A percentile compares a stretch with the other conserved stretches of the same genome.
phyloP scores from a whole-genome alignment of 306 rosid genomes.

The Myrica gale region DNA sequence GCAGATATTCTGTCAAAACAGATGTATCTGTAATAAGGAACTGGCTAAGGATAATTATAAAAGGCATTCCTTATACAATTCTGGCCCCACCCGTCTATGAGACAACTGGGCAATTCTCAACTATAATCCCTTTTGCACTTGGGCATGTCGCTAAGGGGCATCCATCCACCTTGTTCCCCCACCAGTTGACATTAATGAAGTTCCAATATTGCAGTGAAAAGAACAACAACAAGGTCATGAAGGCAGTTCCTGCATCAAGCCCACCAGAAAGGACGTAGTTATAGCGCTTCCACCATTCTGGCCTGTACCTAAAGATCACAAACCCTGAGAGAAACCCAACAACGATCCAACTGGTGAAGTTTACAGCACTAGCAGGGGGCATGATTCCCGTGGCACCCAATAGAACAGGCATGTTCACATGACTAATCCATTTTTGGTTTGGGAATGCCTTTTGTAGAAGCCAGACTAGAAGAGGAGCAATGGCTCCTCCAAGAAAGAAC shows the following conservation, averaged over 20 bases:
- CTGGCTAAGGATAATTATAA: too few species aligned
- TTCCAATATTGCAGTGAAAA: constrained; percentile 36
- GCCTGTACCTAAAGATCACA: constrained; percentile 42
- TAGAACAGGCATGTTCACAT: constrained; percentile 64
- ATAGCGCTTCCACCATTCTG: constrained; percentile 58
- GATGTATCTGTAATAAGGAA: too few species aligned
- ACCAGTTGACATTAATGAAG: constrained; percentile 41
- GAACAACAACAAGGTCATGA: constrained; percentile 61
- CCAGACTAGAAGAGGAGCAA: constrained; percentile 71
- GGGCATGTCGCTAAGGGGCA: constrained; percentile 81
- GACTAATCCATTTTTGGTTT: constrained; percentile 46
- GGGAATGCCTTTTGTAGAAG: constrained; percentile 64
- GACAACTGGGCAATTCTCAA: constrained; percentile 45
- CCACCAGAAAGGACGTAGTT: constrained; percentile 75
- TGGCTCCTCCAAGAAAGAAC: constrained; percentile 73
- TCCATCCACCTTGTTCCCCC: constrained; percentile 62
- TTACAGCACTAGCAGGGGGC: constrained; percentile 76
- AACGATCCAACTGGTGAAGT: constrained; percentile 70
- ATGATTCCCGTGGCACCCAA: constrained; percentile 64
- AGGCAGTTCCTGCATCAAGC: constrained; percentile 86
- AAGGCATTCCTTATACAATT: too few species aligned
- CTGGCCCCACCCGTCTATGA: background rate
- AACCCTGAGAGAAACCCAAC: constrained; percentile 57
- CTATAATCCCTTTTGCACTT: constrained; percentile 46
- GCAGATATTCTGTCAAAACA: too few species aligned